Evolutionary conservation across 495 filamentous ascomycete genomes (phyloP), one percentile per base, ranked within the genome.

Genomic region (Chaetomidium leptoderma): DNA sequence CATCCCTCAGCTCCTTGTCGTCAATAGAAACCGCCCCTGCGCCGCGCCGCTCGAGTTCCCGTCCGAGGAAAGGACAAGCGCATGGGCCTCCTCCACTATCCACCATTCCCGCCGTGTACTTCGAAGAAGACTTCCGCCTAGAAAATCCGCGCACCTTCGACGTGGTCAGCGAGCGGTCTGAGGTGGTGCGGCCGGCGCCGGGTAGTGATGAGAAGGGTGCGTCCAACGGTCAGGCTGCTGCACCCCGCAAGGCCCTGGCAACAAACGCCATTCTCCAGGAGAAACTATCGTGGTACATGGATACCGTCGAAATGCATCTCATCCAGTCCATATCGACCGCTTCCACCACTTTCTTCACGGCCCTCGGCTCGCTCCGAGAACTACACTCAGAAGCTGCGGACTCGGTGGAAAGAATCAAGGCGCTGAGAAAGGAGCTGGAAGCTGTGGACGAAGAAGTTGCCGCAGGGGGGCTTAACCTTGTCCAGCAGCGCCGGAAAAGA

Each of bases 211-310:
- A 87, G 27, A 78, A 79, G 40, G 77, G 73, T 27, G 67, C 72
- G 8, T 70, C 76, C 16, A 92, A 89, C 74, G 88, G 87, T n/a
- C 76, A 77, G 27, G 71, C 77, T 1, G 58, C 73, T 5, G 83
- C 81, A 26, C 86, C 90, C 30, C 81, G 93, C 42, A 97, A 96
- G 70, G 89, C 88, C 16, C 78, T 98, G 4, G 92, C 95, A 33
- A 96, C 91, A 0, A 99, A 99, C 74, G 93, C 93, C 1, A 97
- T 99, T 44, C 73, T 99, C n/a, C 93, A 99, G 68, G 93, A 99
- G 66, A 99, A 99, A 68, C 78, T 99, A 4, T 97, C 92, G 2
- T 99, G 93, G 93, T 99, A 99, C 64, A 97, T 99, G 93, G 93
- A 99, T 68, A 99, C 95, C 0, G 89, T 99, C 19, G 93, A 99